Base-by-base conservation (phyloP, 202 grass and related monocot species). In the Setaria italica region DNA sequence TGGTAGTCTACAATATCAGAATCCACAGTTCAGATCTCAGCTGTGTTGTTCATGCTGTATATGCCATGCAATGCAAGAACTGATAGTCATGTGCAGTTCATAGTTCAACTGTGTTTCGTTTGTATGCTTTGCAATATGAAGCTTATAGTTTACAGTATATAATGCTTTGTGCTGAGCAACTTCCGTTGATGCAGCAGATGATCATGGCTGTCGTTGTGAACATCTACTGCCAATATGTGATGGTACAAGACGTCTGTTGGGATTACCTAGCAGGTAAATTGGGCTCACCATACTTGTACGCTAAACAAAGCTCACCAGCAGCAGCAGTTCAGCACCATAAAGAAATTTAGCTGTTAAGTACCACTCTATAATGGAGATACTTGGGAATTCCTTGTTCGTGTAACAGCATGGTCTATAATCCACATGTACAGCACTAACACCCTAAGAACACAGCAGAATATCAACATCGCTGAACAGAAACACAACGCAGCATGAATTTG, bases 211-310 rank as follows among this genome's bases (percentile, higher is more conserved):
- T 91, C 43, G 90, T 92, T 79, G 90, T 86, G 16, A 92, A 90
- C 85, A 95, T 92, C 77, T 92, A 95, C 51, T 87, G 89, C 56
- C 90, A 92, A 56, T 95, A 85, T 88, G 83, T 92, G 76, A 86
- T 88, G 86, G 66, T 85, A 55, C 86, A 95, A 68, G 86, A 75
- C 51, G 67, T 91, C 90, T 12, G 78, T 91, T 32, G 86, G 90
- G 53, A 85, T 77, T 66, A 92, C 74, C 43, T 92, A 95, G 32
- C 90, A 92, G 90, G 90, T 95, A 85, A 35, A 7, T 63, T 68
- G 41, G 12, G 56, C 25, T 67, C 11, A 30, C 9, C 42, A 41
- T 50, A 3, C 43, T 51, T 67, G 10, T 46, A 60, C 7, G 17
- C 15, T 43, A 60, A 46, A 41, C 47, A 2, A 25, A 32, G 56